Conservation (phyloP, 176 grass and related monocot species). For the Rhynchospora pubera region DNA sequence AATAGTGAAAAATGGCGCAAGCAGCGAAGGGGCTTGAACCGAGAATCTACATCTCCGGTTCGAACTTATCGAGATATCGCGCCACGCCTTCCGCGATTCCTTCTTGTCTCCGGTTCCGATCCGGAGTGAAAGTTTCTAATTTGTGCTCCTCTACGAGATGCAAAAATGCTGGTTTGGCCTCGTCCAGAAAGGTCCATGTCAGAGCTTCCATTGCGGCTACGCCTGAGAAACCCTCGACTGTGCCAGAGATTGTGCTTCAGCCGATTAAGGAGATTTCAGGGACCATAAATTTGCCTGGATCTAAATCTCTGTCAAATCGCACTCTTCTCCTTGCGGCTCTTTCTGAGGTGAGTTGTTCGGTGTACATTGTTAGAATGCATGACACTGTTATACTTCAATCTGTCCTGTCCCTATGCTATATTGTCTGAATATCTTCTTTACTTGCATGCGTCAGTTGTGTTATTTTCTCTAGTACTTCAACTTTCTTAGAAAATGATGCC, state of each 20-base stretch:
- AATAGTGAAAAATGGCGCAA: constrained; percentile 27
- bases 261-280: constrained; percentile 95
- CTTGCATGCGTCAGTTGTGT: not conserved
- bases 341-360: constrained; percentile 54
- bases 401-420: not conserved
- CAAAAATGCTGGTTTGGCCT: not conserved
- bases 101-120: constrained; percentile 11
- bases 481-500: not conserved
- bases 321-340: constrained; percentile 89
- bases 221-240: constrained; percentile 40
- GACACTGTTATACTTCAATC: not conserved
- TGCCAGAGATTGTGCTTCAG: constrained; percentile 75
- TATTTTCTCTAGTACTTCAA: not conserved
- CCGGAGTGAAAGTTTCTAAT: not conserved
- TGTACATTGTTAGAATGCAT: not conserved
- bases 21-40: constrained; percentile 26
- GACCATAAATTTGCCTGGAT: constrained; percentile 71
- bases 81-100: not conserved
- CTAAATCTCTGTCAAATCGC: constrained; percentile 97
- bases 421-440: not conserved
- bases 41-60: constrained; percentile 8
- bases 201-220: constrained; percentile 34
- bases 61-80: constrained; percentile 3
- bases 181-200: not conserved
- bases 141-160: not conserved